Percentiles rank a stretch among this genome's conserved stretches.
phyloP scores from a whole-genome alignment of 352 stramenopile species.

The Pythium oligandrum region DNA sequence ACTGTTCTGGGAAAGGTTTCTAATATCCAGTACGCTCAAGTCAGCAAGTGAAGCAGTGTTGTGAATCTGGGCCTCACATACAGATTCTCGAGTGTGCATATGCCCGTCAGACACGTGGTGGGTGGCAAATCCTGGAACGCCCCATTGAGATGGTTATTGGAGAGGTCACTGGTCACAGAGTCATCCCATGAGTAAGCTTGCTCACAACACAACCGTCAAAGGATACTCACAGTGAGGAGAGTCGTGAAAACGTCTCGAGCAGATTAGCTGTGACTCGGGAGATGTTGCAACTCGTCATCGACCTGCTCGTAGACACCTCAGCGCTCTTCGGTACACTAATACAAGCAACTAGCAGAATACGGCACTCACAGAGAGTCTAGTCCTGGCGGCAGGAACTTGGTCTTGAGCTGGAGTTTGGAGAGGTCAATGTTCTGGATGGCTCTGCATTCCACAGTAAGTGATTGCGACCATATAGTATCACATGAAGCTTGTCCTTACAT shows the following conservation, averaged over 20 bases:
- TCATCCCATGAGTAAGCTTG: neutral
- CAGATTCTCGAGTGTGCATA: slow-evolving; percentile 28
- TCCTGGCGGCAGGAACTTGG: neutral
- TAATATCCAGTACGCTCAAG: neutral
- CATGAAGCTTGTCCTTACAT: slow-evolving; percentile 1
- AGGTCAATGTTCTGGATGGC: neutral
- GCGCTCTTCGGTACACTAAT: neutral
- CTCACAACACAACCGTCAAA: too few relatives aligned
- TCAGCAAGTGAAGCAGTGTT: neutral
- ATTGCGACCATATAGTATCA: neutral
- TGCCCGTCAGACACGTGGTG: slow-evolving; percentile 13
- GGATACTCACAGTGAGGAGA: too few relatives aligned
- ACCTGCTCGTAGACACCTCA: too few relatives aligned
- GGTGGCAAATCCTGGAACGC: slow-evolving; percentile 23
- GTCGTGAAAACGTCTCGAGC: too few relatives aligned
- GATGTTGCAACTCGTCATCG: too few relatives aligned
- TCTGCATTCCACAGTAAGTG: neutral
- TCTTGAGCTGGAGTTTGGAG: neutral
- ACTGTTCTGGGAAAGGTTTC: slow-evolving; percentile 1
- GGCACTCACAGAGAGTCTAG: neutral
- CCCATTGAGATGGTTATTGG: slow-evolving; percentile 24
- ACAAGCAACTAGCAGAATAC: neutral
- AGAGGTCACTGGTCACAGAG: slow-evolving; percentile 27
- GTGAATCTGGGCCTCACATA: slow-evolving; percentile 11
- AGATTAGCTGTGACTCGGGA: too few relatives aligned